Base-by-base conservation (phyloP, 768 basidiomycete species). In the Boletellus emodensis region DNA sequence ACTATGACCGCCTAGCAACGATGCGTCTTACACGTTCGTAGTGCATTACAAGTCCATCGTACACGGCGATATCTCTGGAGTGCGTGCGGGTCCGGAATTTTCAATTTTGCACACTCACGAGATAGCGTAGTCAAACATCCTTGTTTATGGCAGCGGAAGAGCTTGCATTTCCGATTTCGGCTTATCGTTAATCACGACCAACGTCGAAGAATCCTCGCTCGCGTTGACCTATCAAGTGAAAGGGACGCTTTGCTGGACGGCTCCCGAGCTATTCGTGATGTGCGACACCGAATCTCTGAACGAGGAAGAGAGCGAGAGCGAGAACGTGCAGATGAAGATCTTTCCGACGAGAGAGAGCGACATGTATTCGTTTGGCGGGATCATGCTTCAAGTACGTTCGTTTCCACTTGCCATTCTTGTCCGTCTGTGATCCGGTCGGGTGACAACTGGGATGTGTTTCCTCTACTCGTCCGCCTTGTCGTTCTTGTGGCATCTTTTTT, bases 181-280 rank as follows among this genome's bases (percentile, higher is more conserved):
- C 4, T 56, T 79, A 3, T 79, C 76, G 2, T 70, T 61, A 20
- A 62, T 78, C 44, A 54, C 67, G 32, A 63, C 61, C 1, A 69
- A 74, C 33, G 56, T 74, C 26, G 58, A 68, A 36, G 63, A 63
- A 6, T 63, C 63, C 15, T 66, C 61, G 15, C 55, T 65, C 12
- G 67, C 68, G 24, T 70, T 72, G 71, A 44, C 54, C 1, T 64
- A 52, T n/a, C 54, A 55, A 44, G 32, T 34, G 7, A 61, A 47
- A 36, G 77, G 76, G 3, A 72, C 76, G n/a, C 64, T 79, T 17
- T 71, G 77, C 2, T 80, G 77, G 75, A 73, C 78, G 10, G 78
- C 78, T 26, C 65, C 76, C 0, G 62, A 72, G 28, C 56, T 80
- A 0, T 69, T 75, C 46, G n/a, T 26, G 1, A 30, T 56, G 13